Evolutionary conservation across 2,329 filamentous ascomycete genomes (phyloP).

Genomic region (Lasiodiplodia theobromae): DNA sequence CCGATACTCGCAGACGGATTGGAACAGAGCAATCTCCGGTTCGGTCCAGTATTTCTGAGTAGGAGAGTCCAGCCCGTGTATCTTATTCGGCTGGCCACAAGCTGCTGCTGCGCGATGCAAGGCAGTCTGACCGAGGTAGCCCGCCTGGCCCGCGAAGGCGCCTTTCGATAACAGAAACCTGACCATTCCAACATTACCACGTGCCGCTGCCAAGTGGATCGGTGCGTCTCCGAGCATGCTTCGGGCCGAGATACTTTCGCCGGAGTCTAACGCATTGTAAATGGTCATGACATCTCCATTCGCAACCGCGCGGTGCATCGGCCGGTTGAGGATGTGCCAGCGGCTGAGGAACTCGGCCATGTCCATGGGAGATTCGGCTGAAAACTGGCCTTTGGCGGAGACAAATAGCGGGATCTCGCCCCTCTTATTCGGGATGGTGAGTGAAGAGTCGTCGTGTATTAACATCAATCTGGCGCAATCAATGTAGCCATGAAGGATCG

Average conservation of each 20-base stretch:
- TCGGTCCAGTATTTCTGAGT: conserved; percentile 6
- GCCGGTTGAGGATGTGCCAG: conserved; percentile 20
- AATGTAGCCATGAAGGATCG: conserved; percentile 10
- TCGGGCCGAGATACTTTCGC: neutral
- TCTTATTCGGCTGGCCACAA: neutral
- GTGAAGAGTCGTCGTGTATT: neutral
- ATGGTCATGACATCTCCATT: neutral
- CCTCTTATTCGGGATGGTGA: conserved; percentile 11
- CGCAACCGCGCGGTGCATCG: conserved; percentile 10
- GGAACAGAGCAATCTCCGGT: neutral
- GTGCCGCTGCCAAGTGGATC: conserved; percentile 7
- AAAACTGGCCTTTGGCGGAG: neutral
- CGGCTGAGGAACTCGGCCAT: conserved; percentile 16
- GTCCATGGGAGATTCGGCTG: neutral
- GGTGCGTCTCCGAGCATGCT: conserved; percentile 23
- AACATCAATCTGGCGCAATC: conserved; percentile 4
- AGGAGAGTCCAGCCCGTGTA: neutral
- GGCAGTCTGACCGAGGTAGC: conserved; percentile 14
- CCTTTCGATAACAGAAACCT: neutral
- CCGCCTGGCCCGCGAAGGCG: neutral
- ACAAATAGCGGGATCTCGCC: conserved; percentile 20
- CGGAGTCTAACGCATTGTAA: neutral
- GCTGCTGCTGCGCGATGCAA: conserved; percentile 10
- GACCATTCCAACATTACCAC: conserved; percentile 7
- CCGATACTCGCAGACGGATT: conserved; percentile 6